phyloP scores from a whole-genome alignment of 805 yeast genomes.

The Zygosaccharomyces bailii region DNA sequence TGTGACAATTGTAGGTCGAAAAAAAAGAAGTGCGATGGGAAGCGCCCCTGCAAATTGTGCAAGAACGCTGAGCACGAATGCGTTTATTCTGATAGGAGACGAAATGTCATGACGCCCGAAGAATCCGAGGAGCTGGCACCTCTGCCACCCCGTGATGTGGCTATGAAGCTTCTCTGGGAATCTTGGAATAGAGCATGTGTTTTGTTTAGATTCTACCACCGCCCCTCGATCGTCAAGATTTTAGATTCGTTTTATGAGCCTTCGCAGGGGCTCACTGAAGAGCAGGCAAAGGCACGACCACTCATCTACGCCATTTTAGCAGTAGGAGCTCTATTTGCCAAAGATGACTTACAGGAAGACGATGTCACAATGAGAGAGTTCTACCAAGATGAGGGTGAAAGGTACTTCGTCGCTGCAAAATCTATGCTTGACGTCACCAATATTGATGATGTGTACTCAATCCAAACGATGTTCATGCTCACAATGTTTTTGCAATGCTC shows the following conservation, averaged over 20 bases:
- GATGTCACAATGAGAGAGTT: conserved; percentile 30
- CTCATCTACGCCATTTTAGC: conserved; percentile 84
- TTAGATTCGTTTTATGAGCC: conserved; percentile 72
- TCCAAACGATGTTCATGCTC: conserved; percentile 84
- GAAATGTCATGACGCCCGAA: background rate
- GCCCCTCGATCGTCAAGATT: conserved; percentile 75
- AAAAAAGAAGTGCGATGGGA: conserved; percentile 78
- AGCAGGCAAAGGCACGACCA: conserved; percentile 73
- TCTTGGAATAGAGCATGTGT: conserved; percentile 88
- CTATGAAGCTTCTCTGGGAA: conserved; percentile 64
- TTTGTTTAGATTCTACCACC: conserved; percentile 76
- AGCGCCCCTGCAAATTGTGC: conserved; percentile 65
- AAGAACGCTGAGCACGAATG: conserved; percentile 10
- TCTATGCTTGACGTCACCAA: conserved; percentile 77
- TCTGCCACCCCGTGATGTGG: conserved; percentile 71
- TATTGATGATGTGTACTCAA: conserved; percentile 73
- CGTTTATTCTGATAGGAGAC: conserved; percentile 10
- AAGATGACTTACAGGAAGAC: conserved; percentile 42
- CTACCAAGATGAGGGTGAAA: conserved; percentile 72
- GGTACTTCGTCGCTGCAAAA: conserved; percentile 76
- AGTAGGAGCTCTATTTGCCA: conserved; percentile 75
- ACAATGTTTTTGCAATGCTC: conserved; percentile 83
- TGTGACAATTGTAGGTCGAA: conserved; percentile 73
- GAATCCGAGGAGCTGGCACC: conserved; percentile 5
- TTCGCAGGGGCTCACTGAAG: conserved; percentile 49